These are phyloP conservation scores for Casuarina equisetifolia DNA, from an alignment of 306 rosid genomes.

Conservation along the genomic window DNA sequence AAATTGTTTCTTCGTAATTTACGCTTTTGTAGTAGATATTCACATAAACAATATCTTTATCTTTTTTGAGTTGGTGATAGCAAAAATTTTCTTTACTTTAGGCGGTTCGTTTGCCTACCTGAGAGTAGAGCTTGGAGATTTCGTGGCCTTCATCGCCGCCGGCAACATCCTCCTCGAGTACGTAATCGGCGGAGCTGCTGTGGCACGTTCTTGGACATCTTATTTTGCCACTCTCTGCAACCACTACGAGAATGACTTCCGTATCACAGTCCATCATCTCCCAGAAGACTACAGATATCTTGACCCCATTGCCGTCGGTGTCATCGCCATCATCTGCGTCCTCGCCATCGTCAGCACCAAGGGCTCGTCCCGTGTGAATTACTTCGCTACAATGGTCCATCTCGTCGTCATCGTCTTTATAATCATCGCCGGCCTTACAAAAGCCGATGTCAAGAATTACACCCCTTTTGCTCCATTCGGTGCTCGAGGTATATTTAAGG, in stretches of 20 bases:
- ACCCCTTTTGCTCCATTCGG: constrained; percentile 36
- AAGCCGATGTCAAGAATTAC: constrained; percentile 50
- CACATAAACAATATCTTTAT: background rate
- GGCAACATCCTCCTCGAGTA: constrained; percentile 79
- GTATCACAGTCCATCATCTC: constrained; percentile 36
- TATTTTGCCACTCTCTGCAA: constrained; percentile 73
- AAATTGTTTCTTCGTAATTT: too few species aligned
- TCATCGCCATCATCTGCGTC: constrained; percentile 26
- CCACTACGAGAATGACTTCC: constrained; percentile 40
- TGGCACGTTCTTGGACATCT: constrained; percentile 80
- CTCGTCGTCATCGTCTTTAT: constrained; percentile 53
- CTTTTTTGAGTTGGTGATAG: background rate
- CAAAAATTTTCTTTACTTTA: background rate
- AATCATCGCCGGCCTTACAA: constrained; percentile 58
- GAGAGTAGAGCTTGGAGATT: constrained; percentile 79
- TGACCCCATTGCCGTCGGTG: constrained; percentile 55
- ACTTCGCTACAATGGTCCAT: constrained; percentile 61
- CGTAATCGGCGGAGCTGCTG: constrained; percentile 59
- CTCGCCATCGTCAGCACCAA: constrained; percentile 59
- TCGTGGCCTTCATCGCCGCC: constrained; percentile 67
- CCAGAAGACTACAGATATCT: constrained; percentile 31
- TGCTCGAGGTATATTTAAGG: constrained; percentile 47
- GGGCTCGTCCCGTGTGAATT: constrained; percentile 67
- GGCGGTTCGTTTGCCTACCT: constrained; percentile 86
- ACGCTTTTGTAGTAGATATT: too few species aligned